Conservation (phyloP, 2,329 filamentous ascomycete genomes). For the Claviceps quebecensis region DNA sequence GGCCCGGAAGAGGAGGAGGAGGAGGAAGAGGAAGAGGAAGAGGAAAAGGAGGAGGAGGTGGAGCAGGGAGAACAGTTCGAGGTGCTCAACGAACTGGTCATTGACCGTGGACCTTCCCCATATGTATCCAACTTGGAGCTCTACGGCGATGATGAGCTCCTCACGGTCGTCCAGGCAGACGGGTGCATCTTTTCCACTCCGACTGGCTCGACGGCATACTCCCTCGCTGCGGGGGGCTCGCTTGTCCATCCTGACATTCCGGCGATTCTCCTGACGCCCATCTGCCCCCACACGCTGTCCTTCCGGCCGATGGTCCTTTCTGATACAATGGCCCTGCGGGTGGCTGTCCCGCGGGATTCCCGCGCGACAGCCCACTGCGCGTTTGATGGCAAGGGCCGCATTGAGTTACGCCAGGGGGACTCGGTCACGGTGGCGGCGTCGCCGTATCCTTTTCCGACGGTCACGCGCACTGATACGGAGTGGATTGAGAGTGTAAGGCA, state of each 20-base stretch:
- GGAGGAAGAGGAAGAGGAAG: constrained; percentile 38
- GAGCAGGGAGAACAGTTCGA: constrained; percentile 94
- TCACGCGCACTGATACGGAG: constrained; percentile 76
- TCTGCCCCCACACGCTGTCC: constrained; percentile 91
- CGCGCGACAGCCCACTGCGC: constrained; percentile 92
- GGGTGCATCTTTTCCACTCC: constrained; percentile 97
- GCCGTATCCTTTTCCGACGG: constrained; percentile 93
- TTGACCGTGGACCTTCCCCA: constrained; percentile 88
- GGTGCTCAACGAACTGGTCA: constrained; percentile 95
- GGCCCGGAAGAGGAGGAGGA: too few species aligned
- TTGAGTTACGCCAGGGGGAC: constrained; percentile 86
- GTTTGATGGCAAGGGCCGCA: constrained; percentile 91
- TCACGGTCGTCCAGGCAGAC: constrained; percentile 92
- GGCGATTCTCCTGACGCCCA: constrained; percentile 89
- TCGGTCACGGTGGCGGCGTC: constrained; percentile 92
- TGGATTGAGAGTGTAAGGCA: constrained; percentile 95
- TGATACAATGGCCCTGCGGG: constrained; percentile 82
- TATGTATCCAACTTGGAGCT: constrained; percentile 96
- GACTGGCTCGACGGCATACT: constrained; percentile 90
- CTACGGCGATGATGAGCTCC: constrained; percentile 85
- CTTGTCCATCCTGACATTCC: constrained; percentile 95
- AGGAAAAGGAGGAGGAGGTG: constrained; percentile 55
- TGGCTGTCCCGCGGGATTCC: constrained; percentile 71
- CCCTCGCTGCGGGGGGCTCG: constrained; percentile 84
- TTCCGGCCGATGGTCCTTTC: constrained; percentile 97